Percentiles rank a stretch among this genome's conserved stretches.
Evolutionary conservation across 2,329 filamentous ascomycete species (phyloP).

Genomic region (Colletotrichum nymphaeae): DNA sequence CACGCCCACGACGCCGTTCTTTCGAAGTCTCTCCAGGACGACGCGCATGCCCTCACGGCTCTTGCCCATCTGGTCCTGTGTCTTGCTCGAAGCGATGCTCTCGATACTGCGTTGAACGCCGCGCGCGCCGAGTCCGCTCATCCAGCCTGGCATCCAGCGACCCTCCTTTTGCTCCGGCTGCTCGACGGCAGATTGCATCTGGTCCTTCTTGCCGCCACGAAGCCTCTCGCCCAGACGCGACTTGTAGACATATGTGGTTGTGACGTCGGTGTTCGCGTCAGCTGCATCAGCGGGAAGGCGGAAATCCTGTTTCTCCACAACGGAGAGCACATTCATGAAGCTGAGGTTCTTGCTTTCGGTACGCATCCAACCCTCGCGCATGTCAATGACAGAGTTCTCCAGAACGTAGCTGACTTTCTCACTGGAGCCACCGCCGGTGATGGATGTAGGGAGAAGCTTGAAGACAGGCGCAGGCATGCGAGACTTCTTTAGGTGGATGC

Average conservation of each 20-base stretch:
- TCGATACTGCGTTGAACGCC: constrained; percentile 86
- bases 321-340: constrained; percentile 82
- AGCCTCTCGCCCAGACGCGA: constrained; percentile 78
- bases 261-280: constrained; percentile 69
- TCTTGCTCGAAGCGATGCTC: constrained; percentile 80
- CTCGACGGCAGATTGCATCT: constrained; percentile 50
- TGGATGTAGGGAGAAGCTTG: constrained; percentile 78
- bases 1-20: constrained; percentile 68
- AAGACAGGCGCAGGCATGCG: constrained; percentile 80
- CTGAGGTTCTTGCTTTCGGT: constrained; percentile 86
- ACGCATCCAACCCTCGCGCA: constrained; percentile 84
- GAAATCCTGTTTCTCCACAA: constrained; percentile 82
- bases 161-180: constrained; percentile 52
- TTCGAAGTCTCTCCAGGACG: constrained; percentile 76
- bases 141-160: constrained; percentile 64
- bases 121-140: constrained; percentile 71
- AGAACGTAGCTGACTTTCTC: constrained; percentile 84
- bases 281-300: constrained; percentile 52
- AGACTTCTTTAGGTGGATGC: constrained; percentile 85
- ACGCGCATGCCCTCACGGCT: constrained; percentile 86
- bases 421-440: constrained; percentile 70
- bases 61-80: constrained; percentile 81
- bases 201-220: constrained; percentile 61
- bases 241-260: constrained; percentile 79
- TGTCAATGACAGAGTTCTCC: constrained; percentile 82